Conservation (phyloP, 1,284 basidiomycete genomes). For the Lignosus rhinocerotis region DNA sequence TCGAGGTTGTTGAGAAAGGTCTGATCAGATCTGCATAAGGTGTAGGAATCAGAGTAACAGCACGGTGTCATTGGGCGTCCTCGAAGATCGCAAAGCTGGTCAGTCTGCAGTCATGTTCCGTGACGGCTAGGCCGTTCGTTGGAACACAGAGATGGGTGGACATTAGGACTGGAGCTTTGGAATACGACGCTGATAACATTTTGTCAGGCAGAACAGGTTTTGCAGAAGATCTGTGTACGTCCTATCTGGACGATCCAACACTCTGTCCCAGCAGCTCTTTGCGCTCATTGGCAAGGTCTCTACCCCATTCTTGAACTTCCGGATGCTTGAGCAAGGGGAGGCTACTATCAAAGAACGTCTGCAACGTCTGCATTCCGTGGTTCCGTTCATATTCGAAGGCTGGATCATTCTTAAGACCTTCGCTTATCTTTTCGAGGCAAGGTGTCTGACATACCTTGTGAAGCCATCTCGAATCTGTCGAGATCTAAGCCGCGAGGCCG, state of each 20-base stretch:
- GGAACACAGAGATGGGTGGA: too few species aligned
- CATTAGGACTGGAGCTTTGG: too few species aligned
- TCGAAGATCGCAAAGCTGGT: too few species aligned
- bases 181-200: too few species aligned
- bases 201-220: too few species aligned
- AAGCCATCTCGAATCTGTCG: slow-evolving; percentile 91
- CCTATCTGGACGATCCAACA: background rate
- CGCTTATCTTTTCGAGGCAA: background rate
- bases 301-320: slow-evolving; percentile 77
- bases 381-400: slow-evolving; percentile 73
- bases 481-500: slow-evolving; percentile 56
- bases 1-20: too few species aligned
- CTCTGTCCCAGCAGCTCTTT: background rate
- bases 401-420: slow-evolving; percentile 29
- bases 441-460: slow-evolving; percentile 61
- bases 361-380: slow-evolving; percentile 48
- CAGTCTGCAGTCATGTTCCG: too few species aligned
- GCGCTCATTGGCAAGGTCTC: slow-evolving; percentile 61
- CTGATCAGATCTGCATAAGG: too few species aligned
- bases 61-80: too few species aligned
- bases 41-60: too few species aligned
- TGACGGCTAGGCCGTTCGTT: too few species aligned
- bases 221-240: background rate
- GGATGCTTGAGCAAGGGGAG: slow-evolving; percentile 74
- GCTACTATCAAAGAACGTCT: slow-evolving; percentile 76